Conservation (phyloP, 495 filamentous ascomycete genomes). For the Aspergillus cavernicola region DNA sequence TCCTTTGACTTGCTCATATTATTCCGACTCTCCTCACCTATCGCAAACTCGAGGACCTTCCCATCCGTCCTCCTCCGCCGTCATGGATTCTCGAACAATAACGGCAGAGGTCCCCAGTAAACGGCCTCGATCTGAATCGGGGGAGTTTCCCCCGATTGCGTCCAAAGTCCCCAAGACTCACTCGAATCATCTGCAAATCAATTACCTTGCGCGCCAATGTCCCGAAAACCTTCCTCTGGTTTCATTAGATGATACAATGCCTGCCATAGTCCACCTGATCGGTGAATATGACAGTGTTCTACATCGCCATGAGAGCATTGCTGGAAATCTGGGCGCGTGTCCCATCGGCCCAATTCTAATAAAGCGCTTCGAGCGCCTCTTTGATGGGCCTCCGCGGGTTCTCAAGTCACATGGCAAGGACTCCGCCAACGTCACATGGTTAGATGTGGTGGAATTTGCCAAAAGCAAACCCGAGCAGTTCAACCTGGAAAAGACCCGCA, state of each 20-base stretch:
- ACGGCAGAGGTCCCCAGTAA: constrained; percentile 47
- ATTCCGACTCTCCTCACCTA: not conserved
- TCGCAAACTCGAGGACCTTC: not conserved
- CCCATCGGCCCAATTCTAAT: constrained; percentile 78
- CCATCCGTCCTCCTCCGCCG: constrained; percentile 11
- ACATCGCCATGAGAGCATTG: constrained; percentile 79
- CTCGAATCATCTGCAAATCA: constrained; percentile 67
- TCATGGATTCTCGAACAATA: constrained; percentile 39
- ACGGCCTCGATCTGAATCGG: constrained; percentile 58
- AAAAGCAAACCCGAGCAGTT: constrained; percentile 77
- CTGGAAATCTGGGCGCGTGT: constrained; percentile 78
- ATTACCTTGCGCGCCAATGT: constrained; percentile 70
- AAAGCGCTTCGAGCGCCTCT: constrained; percentile 79
- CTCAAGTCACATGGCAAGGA: constrained; percentile 63
- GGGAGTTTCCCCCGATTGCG: constrained; percentile 40
- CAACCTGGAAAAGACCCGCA: constrained; percentile 62
- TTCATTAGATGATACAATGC: constrained; percentile 55
- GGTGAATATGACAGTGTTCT: constrained; percentile 79
- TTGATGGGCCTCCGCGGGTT: constrained; percentile 74
- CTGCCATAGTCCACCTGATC: constrained; percentile 62
- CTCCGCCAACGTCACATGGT: constrained; percentile 64
- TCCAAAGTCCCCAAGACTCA: constrained; percentile 53
- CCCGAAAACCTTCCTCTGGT: constrained; percentile 60
- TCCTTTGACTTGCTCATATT: too few relatives aligned
- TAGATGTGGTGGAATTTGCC: constrained; percentile 82